A percentile compares a stretch with the other conserved stretches of the same genome.
phyloP scores from a whole-genome alignment of 2,329 filamentous ascomycete species.

The Fusarium sp. region DNA sequence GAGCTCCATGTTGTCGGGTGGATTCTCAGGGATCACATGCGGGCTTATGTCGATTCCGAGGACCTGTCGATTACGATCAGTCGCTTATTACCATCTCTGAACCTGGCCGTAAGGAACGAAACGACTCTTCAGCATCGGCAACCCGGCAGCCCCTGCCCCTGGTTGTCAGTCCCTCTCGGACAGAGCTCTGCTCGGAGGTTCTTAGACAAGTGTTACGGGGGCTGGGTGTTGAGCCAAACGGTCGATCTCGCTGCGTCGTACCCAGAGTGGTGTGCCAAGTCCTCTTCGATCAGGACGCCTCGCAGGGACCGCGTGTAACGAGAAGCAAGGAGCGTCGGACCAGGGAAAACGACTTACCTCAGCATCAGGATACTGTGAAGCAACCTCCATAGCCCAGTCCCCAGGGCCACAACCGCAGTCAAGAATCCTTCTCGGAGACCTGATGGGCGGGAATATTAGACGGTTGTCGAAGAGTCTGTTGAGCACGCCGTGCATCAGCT shows the following conservation, averaged over 20 bases:
- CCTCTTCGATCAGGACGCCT: background rate
- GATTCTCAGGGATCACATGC: conserved; percentile 73
- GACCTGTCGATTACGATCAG: conserved; percentile 61
- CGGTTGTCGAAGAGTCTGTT: conserved; percentile 73
- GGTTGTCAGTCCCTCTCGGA: background rate
- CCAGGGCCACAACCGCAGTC: conserved; percentile 81
- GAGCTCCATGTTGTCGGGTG: conserved; percentile 75
- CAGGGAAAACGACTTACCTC: conserved; percentile 61
- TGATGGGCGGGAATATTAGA: conserved; percentile 77
- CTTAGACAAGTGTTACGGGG: background rate
- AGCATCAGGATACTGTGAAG: conserved; percentile 71
- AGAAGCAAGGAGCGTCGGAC: background rate
- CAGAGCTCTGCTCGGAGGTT: background rate
- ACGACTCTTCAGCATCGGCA: background rate
- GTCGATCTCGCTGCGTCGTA: background rate
- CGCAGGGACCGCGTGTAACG: background rate
- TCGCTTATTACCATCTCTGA: background rate
- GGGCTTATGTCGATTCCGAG: conserved; percentile 79
- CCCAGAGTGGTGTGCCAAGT: background rate
- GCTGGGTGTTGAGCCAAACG: background rate
- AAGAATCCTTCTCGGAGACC: conserved; percentile 68
- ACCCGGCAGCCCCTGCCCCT: background rate
- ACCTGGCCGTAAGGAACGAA: background rate
- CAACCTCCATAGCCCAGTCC: conserved; percentile 77
- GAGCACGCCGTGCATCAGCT: conserved; percentile 72